Base-by-base conservation (phyloP, 2,329 filamentous ascomycete genomes). In the Zalaria sp. region DNA sequence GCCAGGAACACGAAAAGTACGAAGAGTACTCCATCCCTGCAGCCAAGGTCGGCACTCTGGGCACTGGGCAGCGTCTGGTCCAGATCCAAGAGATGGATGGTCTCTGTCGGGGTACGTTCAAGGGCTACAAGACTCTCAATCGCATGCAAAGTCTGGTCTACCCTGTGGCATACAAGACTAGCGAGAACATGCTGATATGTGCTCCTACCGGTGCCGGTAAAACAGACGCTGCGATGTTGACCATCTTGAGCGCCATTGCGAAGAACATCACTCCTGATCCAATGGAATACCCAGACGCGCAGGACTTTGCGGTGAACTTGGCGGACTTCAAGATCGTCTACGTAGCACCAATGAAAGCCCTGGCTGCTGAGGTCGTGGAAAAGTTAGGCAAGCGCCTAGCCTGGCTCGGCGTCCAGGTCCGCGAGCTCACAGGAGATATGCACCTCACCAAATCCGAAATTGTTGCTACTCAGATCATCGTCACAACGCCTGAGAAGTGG, bases 401-500 rank as follows among this genome's bases (percentile, higher is more conserved):
- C 2, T 98, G 93, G 93, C 74, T 98, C 4, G 89, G 88, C 5
- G 78, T 98, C 53, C 79, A 85, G 57, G 89, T 86, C 49, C 82
- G 91, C 47, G 91, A 98, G 62, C 79, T 93, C 59, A 98, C 91
- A 38, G 91, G 91, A 55, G 91, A 98, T 59, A 98, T 98, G 91
- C 91, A 98, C 57, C 73, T 99, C 43, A 95, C 89, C 38, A 98
- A 98, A 61, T 75, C 85, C 2, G 93, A 98, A 61, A 94, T 99
- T 46, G 74, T 95, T 10, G 81, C 88, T 48, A 98, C 91, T 0
- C 91, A 98, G 57, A 91, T 99, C 51, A 94, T 99, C 46, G 91
- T 98, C 39, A 98, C 93, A 0, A 98, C 91, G 0, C 91, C 91
- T 31, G 91, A 98, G 64, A 98, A 98, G 63, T 98, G 93, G 93